These are phyloP conservation scores for Dillenia suffruticosa DNA, from an alignment of 164 flowering plant genomes.

Conservation along the genomic window DNA sequence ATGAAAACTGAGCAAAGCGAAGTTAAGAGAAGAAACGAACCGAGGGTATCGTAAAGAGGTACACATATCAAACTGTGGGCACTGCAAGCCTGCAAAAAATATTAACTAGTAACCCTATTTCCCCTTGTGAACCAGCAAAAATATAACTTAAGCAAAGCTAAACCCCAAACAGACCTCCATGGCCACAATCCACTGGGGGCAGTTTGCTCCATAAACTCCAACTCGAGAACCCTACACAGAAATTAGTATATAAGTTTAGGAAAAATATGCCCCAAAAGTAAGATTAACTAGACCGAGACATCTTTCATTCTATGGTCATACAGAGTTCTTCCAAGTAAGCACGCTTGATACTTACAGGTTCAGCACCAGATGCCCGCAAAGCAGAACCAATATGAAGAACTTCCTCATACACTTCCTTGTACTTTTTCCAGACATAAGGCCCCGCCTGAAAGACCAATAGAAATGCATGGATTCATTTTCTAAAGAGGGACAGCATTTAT, in stretches of 20 bases:
- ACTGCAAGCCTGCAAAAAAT: conserved; percentile 63
- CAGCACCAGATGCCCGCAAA: conserved; percentile 65
- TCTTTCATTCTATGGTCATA: too few species aligned
- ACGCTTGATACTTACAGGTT: conserved; percentile 55
- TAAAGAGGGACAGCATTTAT: neutral
- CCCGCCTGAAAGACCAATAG: conserved; percentile 46
- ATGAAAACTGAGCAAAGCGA: neutral
- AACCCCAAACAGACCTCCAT: conserved; percentile 67
- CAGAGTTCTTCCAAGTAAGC: too few species aligned
- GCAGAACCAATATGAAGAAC: conserved; percentile 77
- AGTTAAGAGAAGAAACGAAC: conserved; percentile 27
- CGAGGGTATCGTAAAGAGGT: conserved; percentile 94
- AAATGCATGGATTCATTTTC: neutral
- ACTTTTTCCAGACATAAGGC: conserved; percentile 87
- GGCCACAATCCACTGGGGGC: conserved; percentile 91
- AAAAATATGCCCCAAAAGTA: neutral
- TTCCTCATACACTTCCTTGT: conserved; percentile 75
- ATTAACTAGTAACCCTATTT: conserved; percentile 1
- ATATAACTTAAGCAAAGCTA: neutral
- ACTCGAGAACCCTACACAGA: conserved; percentile 59
- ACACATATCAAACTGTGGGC: conserved; percentile 86
- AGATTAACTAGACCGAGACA: too few species aligned
- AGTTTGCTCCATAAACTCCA: conserved; percentile 91
- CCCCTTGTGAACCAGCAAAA: neutral
- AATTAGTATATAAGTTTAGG: neutral